A percentile compares a stretch with the other conserved stretches of the same genome.
These are phyloP conservation scores for Globisporangium acanthophoron DNA, from an alignment of 352 stramenopile species.

Conservation along the genomic window DNA sequence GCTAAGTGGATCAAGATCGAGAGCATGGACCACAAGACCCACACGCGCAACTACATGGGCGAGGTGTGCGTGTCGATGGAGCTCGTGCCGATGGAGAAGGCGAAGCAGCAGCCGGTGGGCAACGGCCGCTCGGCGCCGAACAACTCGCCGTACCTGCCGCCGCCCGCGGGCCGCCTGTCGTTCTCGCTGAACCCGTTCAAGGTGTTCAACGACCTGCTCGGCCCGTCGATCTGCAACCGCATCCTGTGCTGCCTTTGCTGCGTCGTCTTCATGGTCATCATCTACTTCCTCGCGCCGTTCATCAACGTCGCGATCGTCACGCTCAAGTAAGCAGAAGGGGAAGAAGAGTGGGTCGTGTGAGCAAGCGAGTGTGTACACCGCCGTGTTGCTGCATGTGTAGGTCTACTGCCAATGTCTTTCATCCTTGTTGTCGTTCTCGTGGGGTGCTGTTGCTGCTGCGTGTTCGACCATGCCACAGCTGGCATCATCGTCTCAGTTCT, in stretches of 20 bases:
- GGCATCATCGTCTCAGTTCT: background rate
- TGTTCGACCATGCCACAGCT: too few species aligned
- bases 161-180: conserved; percentile 85
- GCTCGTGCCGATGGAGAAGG: conserved; percentile 83
- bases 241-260: conserved; percentile 85
- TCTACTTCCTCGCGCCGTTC: conserved; percentile 84
- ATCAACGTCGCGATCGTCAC: conserved; percentile 81
- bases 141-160: conserved; percentile 89
- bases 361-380: background rate
- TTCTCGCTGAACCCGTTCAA: conserved; percentile 91
- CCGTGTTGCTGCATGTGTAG: background rate
- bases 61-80: conserved; percentile 86
- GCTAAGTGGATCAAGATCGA: conserved; percentile 83
- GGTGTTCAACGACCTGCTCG: conserved; percentile 83
- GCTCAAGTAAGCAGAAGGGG: conserved; percentile 24
- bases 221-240: conserved; percentile 81
- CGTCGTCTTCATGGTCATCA: conserved; percentile 75
- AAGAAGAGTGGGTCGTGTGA: too few species aligned
- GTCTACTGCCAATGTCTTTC: too few species aligned
- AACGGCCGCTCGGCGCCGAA: conserved; percentile 88
- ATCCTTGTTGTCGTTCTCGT: background rate
- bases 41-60: conserved; percentile 79
- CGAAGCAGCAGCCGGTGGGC: conserved; percentile 73
- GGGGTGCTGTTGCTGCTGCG: background rate
- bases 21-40: conserved; percentile 74